Percentiles rank a stretch among this genome's conserved stretches.
Conservation (phyloP, 73 alveolate species). For the Paraurostyla sp. region DNA sequence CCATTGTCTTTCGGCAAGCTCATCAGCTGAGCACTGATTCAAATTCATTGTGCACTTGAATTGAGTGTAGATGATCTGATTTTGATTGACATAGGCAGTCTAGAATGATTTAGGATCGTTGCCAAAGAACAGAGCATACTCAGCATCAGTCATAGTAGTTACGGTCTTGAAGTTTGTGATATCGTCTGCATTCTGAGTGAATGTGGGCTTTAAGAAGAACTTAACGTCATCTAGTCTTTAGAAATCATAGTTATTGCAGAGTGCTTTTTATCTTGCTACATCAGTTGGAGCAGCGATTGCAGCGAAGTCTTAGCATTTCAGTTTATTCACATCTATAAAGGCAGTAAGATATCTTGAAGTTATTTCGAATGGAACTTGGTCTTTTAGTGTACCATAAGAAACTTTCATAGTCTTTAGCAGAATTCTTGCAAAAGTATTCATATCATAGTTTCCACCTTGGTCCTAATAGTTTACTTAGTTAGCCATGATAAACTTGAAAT, state of each 20-base stretch:
- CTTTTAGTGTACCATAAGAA: not conserved
- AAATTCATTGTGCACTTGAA: not conserved
- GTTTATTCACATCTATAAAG: not conserved
- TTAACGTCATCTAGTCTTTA: not conserved
- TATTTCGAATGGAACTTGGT: conserved; percentile 3
- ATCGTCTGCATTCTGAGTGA: not conserved
- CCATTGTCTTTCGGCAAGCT: not conserved
- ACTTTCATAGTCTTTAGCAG: conserved; percentile 14
- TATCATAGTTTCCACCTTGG: not conserved
- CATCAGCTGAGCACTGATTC: conserved; percentile 18
- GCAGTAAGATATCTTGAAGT: conserved; percentile 40
- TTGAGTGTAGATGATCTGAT: not conserved
- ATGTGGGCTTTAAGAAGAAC: conserved; percentile 16
- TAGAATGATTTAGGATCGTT: not conserved
- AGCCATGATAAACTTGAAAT: not conserved
- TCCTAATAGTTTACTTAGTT: not conserved
- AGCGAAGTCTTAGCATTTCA: not conserved
- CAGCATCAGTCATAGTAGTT: conserved; percentile 29
- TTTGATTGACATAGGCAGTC: not conserved
- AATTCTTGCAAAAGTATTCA: conserved; percentile 18
- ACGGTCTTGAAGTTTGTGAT: not conserved
- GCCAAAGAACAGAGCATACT: not conserved
- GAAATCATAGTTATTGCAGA: conserved; percentile 10
- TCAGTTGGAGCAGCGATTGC: conserved; percentile 2
- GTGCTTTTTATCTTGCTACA: not conserved